A percentile compares a stretch with the other conserved stretches of the same genome.
These are phyloP conservation scores for Vigna angularis DNA, from an alignment of 306 rosid genomes.

Conservation along the genomic window DNA sequence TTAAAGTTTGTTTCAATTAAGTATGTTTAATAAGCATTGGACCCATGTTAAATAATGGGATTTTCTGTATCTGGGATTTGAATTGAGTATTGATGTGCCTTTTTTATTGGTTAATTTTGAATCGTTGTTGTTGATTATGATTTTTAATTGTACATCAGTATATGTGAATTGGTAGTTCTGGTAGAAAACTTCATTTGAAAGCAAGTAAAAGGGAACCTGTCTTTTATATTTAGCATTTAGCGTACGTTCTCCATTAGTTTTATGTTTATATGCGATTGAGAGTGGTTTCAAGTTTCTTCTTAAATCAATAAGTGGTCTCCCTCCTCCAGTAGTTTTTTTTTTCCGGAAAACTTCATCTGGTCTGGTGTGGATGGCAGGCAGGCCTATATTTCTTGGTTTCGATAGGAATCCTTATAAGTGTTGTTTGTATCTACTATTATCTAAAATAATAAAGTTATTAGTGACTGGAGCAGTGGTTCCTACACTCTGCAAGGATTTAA, in stretches of 20 bases:
- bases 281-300: constrained; percentile 22
- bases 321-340: neutral
- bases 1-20: neutral
- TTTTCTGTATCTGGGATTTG: neutral
- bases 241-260: neutral
- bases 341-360: too few relatives aligned
- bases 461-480: neutral
- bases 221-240: neutral
- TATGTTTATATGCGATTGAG: neutral
- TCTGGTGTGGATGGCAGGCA: neutral
- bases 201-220: neutral
- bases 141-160: neutral
- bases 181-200: neutral
- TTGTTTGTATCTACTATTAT: neutral
- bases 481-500: neutral
- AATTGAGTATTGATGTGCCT: neutral
- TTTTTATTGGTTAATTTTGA: constrained; percentile 18
- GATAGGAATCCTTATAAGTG: neutral
- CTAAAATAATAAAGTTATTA: neutral
- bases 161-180: constrained; percentile 23
- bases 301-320: neutral
- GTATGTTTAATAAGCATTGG: neutral
- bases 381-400: neutral
- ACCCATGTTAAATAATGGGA: neutral
- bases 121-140: neutral